These are phyloP conservation scores for Yamadazyma epiphylla DNA, from an alignment of 1,139 yeast genomes.

Conservation along the genomic window DNA sequence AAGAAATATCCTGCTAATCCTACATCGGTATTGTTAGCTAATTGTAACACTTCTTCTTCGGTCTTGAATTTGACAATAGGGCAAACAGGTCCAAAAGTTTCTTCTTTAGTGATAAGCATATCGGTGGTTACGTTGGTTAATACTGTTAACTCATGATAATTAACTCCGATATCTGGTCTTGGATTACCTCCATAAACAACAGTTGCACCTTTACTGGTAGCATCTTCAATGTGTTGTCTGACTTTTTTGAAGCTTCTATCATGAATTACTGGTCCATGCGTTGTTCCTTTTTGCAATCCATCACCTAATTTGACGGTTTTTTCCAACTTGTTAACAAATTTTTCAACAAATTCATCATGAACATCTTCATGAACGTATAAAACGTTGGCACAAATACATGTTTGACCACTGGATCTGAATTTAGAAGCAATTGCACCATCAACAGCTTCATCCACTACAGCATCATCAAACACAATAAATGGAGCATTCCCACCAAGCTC, in stretches of 20 bases:
- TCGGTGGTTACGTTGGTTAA: conserved; percentile 59
- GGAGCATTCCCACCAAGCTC: conserved; percentile 97
- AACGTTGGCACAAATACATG: conserved; percentile 86
- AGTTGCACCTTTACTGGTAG: conserved; percentile 67
- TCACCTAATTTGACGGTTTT: conserved; percentile 60
- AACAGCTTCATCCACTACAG: conserved; percentile 73
- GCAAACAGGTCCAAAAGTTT: conserved; percentile 90
- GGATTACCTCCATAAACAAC: conserved; percentile 64
- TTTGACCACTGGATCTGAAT: conserved; percentile 79
- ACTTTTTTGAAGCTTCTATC: conserved; percentile 65
- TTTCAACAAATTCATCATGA: conserved; percentile 53
- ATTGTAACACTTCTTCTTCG: conserved; percentile 63
- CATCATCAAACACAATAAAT: conserved; percentile 81
- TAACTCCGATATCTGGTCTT: conserved; percentile 63
- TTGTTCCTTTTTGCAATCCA: conserved; percentile 61
- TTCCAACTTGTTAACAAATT: conserved; percentile 47
- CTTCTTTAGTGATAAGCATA: conserved; percentile 66
- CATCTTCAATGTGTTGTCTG: conserved; percentile 68
- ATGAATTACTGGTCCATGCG: conserved; percentile 85
- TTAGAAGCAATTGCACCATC: conserved; percentile 61
- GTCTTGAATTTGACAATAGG: conserved; percentile 64
- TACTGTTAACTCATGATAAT: conserved; percentile 76
- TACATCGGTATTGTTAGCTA: conserved; percentile 61
- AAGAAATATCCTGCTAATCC: conserved; percentile 47
- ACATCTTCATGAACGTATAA: conserved; percentile 69